These are phyloP conservation scores for Immersiella caudata DNA, from an alignment of 495 filamentous ascomycete species.

Conservation along the genomic window DNA sequence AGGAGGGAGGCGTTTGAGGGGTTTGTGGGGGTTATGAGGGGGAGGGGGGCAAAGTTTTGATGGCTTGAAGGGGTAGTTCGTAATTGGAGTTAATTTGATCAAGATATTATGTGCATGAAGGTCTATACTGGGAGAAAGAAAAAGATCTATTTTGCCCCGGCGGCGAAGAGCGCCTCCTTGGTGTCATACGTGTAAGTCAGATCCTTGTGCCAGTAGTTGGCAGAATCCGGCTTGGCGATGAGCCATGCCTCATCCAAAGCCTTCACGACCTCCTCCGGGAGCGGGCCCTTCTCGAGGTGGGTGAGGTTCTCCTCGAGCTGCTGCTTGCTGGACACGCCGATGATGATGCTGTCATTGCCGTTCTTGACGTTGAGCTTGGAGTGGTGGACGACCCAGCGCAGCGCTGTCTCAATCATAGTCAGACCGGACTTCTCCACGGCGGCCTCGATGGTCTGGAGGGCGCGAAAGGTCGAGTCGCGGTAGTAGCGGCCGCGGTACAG, in stretches of 20 bases:
- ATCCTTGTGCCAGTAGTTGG: constrained; percentile 77
- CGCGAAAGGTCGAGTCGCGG: constrained; percentile 74
- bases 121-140: not conserved
- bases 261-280: constrained; percentile 81
- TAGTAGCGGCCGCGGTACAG: constrained; percentile 83
- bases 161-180: constrained; percentile 62
- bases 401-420: constrained; percentile 78
- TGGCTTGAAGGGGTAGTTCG: not conserved
- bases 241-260: constrained; percentile 78
- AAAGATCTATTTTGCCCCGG: constrained; percentile 35
- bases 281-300: constrained; percentile 80
- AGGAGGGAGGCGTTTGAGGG: constrained; percentile 21
- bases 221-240: constrained; percentile 65
- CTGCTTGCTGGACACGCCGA: constrained; percentile 73
- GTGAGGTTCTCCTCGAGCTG: constrained; percentile 78
- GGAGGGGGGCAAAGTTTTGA: constrained; percentile 19
- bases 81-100: not conserved
- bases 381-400: constrained; percentile 81
- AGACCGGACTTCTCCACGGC: constrained; percentile 74
- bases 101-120: not conserved
- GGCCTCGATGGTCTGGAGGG: constrained; percentile 71
- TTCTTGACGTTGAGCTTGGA: constrained; percentile 73
- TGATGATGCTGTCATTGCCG: constrained; percentile 79
- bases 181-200: constrained; percentile 77
- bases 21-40: constrained; percentile 20